Evolutionary conservation across 129 eudicot genomes (phyloP), one percentile per base, ranked within the genome.

Genomic region (Flaveria trinervia): DNA sequence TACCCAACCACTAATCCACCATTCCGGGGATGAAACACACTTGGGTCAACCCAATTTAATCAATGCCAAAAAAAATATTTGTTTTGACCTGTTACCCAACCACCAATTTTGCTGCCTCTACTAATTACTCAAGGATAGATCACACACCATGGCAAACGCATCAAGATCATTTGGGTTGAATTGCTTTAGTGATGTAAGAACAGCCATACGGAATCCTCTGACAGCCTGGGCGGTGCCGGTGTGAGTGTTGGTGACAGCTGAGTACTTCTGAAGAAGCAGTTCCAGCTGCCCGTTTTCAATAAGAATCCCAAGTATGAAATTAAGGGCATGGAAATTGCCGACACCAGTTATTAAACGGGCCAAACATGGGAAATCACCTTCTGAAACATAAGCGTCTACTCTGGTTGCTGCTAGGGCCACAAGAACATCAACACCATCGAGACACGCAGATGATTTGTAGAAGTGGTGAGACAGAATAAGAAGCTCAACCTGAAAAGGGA

Each of bases 321-420:
- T 86, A n/a, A 95, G 92, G 28, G 97, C 92, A 81, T 95, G 96
- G 84, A 95, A 95, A 81, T 92, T 95, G 56, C 99, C 99, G 62
- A 95, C 99, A 70, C 99, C 99, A 9, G 99, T 95, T 79, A 95
- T 88, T 66, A 95, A 74, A 76, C 99, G 96, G 56, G 99, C 99
- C 80, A 95, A 83, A 75, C 99, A 95, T 36, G 99, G 81, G 80
- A 95, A 95, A 74, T 95, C 99, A 9, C 94, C 97, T 85, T 95
- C 99, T 7, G 88, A 86, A 45, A 95, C 99, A 73, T 95, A 95
- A 44, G 99, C 86, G 59, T 95, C 99, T 39, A 95, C 99, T 79
- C 96, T 84, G 49, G 97, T 92, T 66, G 97, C 97, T 68, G 99
- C 97, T 48, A 95, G 96, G 72, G 97, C 96, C 65, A 95, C 99